Conservation (phyloP, 129 eudicot genomes). For the Centella asiatica region DNA sequence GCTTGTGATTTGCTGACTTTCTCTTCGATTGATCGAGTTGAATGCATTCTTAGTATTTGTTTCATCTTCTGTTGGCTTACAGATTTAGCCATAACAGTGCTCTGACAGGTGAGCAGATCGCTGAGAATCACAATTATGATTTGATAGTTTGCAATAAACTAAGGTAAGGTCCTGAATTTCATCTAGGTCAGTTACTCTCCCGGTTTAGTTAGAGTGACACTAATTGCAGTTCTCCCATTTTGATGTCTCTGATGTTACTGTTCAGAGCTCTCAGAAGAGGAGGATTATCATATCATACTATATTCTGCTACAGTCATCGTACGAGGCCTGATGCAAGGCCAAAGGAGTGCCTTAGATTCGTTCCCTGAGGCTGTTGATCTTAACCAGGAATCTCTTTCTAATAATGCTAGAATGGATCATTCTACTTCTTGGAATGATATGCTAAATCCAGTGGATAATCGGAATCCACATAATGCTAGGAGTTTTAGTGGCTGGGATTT, state of each 20-base stretch:
- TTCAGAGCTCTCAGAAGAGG: neutral
- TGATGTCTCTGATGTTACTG: neutral
- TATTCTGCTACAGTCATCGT: neutral
- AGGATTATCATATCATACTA: neutral
- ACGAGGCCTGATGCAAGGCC: slow-evolving; percentile 35
- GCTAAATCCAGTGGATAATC: slow-evolving; percentile 50
- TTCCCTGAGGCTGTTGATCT: slow-evolving; percentile 46
- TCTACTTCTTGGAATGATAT: slow-evolving; percentile 40
- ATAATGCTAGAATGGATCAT: slow-evolving; percentile 37
- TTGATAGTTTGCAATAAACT: neutral
- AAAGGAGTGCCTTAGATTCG: slow-evolving; percentile 34
- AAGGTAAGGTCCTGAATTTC: neutral
- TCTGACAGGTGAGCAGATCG: neutral
- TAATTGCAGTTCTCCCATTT: neutral
- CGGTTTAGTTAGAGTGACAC: neutral
- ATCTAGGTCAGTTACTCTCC: neutral
- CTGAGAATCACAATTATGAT: neutral
- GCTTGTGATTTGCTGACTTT: neutral
- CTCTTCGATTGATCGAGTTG: neutral
- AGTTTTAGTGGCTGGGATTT: slow-evolving; percentile 49
- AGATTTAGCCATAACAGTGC: neutral
- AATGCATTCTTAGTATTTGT: neutral
- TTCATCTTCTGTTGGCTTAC: neutral
- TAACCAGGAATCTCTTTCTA: slow-evolving; percentile 49
- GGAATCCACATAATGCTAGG: slow-evolving; percentile 29